Evolutionary conservation across 1,139 yeast species (phyloP).

Genomic region (Blastobotrys buckinghamii): DNA sequence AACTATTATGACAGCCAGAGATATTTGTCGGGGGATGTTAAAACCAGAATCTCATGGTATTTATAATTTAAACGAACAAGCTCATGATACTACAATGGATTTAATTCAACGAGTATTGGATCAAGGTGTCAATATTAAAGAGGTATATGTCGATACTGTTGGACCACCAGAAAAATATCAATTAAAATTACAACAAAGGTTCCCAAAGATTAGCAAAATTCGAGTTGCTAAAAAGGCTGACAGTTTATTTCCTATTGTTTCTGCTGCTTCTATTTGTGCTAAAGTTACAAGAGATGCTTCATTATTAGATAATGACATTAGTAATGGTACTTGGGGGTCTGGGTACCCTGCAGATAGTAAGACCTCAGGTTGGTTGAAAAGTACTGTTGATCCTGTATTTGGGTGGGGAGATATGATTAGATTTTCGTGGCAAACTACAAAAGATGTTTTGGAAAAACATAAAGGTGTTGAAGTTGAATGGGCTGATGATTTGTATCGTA

Average conservation of each 20-base stretch:
- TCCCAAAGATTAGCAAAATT: constrained; percentile 54
- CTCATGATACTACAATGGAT: constrained; percentile 87
- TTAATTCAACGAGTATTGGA: constrained; percentile 59
- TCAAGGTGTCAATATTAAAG: constrained; percentile 56
- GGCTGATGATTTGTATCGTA: constrained; percentile 44
- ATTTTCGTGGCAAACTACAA: constrained; percentile 93
- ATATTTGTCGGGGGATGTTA: constrained; percentile 85
- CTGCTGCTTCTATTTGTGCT: constrained; percentile 96
- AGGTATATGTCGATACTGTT: constrained; percentile 88
- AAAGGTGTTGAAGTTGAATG: constrained; percentile 48
- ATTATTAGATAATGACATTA: constrained; percentile 38
- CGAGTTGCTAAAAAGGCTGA: constrained; percentile 97
- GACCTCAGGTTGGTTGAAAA: constrained; percentile 66
- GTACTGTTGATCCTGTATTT: constrained; percentile 60
- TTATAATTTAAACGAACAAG: constrained; percentile 88
- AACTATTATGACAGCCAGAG: constrained; percentile 77
- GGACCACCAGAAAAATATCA: constrained; percentile 91
- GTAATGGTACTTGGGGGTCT: constrained; percentile 55
- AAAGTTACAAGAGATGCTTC: constrained; percentile 88
- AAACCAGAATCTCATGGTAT: constrained; percentile 46
- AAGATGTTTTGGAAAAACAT: constrained; percentile 50
- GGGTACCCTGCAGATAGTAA: constrained; percentile 95
- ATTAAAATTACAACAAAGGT: constrained; percentile 58
- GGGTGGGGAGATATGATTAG: constrained; percentile 84
- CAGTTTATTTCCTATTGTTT: constrained; percentile 85